phyloP scores from a whole-genome alignment of 306 rosid genomes.

The Fragaria iinumae region DNA sequence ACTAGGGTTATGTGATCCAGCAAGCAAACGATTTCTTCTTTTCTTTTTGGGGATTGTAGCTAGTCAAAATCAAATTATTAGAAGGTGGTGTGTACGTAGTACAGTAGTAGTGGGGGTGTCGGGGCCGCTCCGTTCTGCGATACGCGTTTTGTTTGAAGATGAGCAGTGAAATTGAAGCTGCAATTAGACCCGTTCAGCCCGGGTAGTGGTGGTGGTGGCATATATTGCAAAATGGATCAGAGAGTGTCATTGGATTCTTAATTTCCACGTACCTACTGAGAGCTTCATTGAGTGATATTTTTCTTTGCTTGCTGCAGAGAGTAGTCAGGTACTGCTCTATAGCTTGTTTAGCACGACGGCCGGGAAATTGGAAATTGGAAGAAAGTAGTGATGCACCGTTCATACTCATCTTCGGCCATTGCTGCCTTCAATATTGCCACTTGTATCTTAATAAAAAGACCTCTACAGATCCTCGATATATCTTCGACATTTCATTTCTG shows the following conservation, averaged over 20 bases:
- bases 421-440: conserved; percentile 3
- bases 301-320: neutral
- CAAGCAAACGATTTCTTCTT: neutral
- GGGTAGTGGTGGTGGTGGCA: too few species aligned
- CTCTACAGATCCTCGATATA: neutral
- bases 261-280: neutral
- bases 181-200: too few species aligned
- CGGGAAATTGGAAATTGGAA: neutral
- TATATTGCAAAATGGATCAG: too few species aligned
- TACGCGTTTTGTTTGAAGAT: neutral
- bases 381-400: neutral
- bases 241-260: neutral
- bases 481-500: neutral
- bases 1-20: neutral
- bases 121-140: too few species aligned
- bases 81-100: too few species aligned
- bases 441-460: neutral
- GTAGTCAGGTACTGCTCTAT: neutral
- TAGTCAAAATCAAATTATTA: neutral
- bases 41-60: neutral
- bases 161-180: too few species aligned
- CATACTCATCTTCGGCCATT: neutral
- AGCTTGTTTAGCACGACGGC: neutral
- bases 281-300: neutral
- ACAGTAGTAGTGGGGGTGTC: too few species aligned